These are phyloP conservation scores for Diplodia seriata DNA, from an alignment of 2,329 filamentous ascomycete species.

Conservation along the genomic window DNA sequence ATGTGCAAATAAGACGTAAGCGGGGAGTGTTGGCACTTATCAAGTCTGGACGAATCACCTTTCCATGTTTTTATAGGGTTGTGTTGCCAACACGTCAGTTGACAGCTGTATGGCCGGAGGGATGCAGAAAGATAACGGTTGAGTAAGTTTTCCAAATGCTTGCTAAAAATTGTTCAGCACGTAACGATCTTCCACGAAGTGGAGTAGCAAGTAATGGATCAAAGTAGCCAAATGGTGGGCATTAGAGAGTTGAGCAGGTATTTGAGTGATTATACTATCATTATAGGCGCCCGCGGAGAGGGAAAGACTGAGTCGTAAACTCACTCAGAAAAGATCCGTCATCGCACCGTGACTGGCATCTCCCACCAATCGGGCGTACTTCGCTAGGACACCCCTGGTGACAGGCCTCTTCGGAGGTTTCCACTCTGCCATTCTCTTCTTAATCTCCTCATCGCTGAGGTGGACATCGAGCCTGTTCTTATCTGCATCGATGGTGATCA, in stretches of 20 bases:
- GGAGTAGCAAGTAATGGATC: background rate
- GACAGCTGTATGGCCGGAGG: background rate
- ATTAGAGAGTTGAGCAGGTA: background rate
- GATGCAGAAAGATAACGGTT: background rate
- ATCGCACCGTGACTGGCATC: slow-evolving; percentile 92
- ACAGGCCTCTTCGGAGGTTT: slow-evolving; percentile 73
- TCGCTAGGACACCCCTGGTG: slow-evolving; percentile 83
- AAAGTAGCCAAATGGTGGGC: background rate
- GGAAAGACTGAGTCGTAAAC: too few species aligned
- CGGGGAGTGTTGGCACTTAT: background rate
- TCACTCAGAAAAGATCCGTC: slow-evolving; percentile 73
- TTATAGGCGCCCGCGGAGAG: too few species aligned
- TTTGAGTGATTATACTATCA: background rate
- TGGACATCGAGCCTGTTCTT: slow-evolving; percentile 75
- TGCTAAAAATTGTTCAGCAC: background rate
- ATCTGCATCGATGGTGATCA: slow-evolving; percentile 85
- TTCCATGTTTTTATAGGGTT: background rate
- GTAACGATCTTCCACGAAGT: background rate
- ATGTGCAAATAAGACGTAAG: background rate
- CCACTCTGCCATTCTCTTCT: slow-evolving; percentile 69
- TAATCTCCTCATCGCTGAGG: slow-evolving; percentile 74
- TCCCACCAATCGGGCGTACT: slow-evolving; percentile 86
- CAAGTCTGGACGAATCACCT: background rate
- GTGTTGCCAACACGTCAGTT: background rate
- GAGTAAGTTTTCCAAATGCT: background rate